Evolutionary conservation across 2,329 filamentous ascomycete genomes (phyloP).

Genomic region (Phialophora macrospora): DNA sequence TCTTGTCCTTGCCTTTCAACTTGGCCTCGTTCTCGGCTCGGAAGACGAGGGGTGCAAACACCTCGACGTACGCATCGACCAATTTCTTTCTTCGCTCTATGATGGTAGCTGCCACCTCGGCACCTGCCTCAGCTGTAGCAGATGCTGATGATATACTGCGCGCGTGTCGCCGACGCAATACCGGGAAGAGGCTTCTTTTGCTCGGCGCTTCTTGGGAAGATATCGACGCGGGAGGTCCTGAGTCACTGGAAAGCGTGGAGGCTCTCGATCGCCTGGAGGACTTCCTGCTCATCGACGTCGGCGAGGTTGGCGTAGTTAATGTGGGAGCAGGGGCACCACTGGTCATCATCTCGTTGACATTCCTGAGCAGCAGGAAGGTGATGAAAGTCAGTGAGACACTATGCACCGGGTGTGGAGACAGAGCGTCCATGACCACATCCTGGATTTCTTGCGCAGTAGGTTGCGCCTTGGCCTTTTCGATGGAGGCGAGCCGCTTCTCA

Average conservation of each 20-base stretch:
- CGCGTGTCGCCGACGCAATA: slow-evolving; percentile 28
- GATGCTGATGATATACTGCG: slow-evolving; percentile 28
- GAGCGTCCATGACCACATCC: slow-evolving; percentile 71
- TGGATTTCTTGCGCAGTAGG: slow-evolving; percentile 61
- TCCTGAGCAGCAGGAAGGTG: slow-evolving; percentile 71
- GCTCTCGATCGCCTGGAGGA: slow-evolving; percentile 32
- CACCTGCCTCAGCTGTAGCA: slow-evolving; percentile 12
- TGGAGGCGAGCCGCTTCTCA: slow-evolving; percentile 19
- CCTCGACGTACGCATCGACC: slow-evolving; percentile 30
- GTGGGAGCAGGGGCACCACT: slow-evolving; percentile 17
- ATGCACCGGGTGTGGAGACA: slow-evolving; percentile 73
- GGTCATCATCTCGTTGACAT: slow-evolving; percentile 58
- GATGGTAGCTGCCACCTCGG: slow-evolving; percentile 3
- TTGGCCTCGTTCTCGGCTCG: slow-evolving; percentile 30
- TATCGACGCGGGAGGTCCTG: slow-evolving; percentile 21
- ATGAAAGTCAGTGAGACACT: slow-evolving; percentile 90
- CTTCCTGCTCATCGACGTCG: slow-evolving; percentile 7
- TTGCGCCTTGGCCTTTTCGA: slow-evolving; percentile 53
- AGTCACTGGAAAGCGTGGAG: slow-evolving; percentile 36
- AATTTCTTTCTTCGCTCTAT: slow-evolving; percentile 29
- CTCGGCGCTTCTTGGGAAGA: slow-evolving; percentile 17
- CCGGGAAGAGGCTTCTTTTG: slow-evolving; percentile 33
- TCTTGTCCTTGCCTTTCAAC: slow-evolving; percentile 37
- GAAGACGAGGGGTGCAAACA: slow-evolving; percentile 37
- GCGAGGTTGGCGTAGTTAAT: not conserved